Evolutionary conservation across 441 rosid species (phyloP), one percentile per base, ranked within the genome.

Genomic region (Arabidopsis lyrata): DNA sequence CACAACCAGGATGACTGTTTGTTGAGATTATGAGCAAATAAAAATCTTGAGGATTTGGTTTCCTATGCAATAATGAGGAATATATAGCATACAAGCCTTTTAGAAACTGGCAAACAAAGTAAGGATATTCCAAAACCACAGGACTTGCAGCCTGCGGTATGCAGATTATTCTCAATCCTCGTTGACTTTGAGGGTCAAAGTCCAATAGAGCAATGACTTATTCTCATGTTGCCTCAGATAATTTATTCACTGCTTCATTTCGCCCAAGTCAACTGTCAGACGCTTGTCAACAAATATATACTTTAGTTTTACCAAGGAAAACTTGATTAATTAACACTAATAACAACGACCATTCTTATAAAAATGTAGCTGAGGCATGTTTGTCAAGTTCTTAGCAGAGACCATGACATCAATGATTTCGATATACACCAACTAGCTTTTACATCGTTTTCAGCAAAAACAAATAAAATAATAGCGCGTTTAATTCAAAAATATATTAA

Each of bases 241-340:
- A 54, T 32, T 42, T 8, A 39, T 38, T 36, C 2, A 57, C 35
- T 48, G 11, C 27, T 20, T 56, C 16, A 24, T 65, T 57, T 57
- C 6, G 18, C 35, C 77, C 16, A 73, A 54, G 76, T 72, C 74
- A 41, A 68, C 16, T 55, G 13, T 68, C 11, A 39, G 5, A n/a
- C 11, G 15, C 59, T 20, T 4, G 38, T 38, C n/a, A 18, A 18
- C 71, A 50, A 24, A 24, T 24, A 67, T 29, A 39, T 12, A 67
- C 18, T 14, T 36, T 34, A 15, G n/a, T 27, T 45, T 45, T 34
- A 13, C 13, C 2, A 48, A 36, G 16, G n/a, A 20, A 49, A 49
- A 65, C 29, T 24, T 24, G 27, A 24, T 24, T 24, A 24, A 24
- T 0, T 29, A 16, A 6, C 29, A 63, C 42, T 10, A 48, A 35